Conservation (phyloP, 306 rosid species). For the Spatholobus suberectus region DNA sequence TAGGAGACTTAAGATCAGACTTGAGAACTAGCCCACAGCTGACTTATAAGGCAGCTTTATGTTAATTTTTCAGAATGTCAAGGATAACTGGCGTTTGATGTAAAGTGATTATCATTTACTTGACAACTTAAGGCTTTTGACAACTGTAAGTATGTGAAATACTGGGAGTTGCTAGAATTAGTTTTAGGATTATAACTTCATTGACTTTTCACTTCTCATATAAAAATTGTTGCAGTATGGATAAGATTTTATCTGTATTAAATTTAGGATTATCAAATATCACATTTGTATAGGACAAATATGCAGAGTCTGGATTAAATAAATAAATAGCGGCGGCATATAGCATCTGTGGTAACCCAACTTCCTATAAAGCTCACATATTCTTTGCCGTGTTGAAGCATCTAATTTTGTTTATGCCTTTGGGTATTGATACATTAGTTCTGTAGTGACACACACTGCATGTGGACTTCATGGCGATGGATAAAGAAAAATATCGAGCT, state of each 20-base stretch:
- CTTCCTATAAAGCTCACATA: not conserved
- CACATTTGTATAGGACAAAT: not conserved
- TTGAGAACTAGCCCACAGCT: conserved; percentile 6
- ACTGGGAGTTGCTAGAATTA: not conserved
- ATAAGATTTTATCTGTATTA: not conserved
- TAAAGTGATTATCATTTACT: not conserved
- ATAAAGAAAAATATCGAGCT: not conserved
- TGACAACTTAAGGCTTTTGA: not conserved
- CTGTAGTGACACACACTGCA: not conserved
- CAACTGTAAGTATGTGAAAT: not conserved
- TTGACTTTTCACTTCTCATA: not conserved
- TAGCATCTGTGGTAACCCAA: not conserved
- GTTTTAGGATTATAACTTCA: not conserved
- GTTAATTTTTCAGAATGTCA: not conserved
- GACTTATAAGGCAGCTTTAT: not conserved
- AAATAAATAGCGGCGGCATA: not conserved
- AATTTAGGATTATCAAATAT: not conserved
- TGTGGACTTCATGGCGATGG: not conserved
- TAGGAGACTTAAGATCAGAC: not conserved
- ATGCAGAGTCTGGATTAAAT: not conserved
- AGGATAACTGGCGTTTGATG: not conserved
- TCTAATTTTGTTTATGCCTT: not conserved
- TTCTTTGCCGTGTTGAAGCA: not conserved
- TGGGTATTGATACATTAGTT: not conserved
- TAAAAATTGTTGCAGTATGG: not conserved